A percentile compares a stretch with the other conserved stretches of the same genome.
Conservation (phyloP, 495 filamentous ascomycete genomes). For the Penicillium steckii region DNA sequence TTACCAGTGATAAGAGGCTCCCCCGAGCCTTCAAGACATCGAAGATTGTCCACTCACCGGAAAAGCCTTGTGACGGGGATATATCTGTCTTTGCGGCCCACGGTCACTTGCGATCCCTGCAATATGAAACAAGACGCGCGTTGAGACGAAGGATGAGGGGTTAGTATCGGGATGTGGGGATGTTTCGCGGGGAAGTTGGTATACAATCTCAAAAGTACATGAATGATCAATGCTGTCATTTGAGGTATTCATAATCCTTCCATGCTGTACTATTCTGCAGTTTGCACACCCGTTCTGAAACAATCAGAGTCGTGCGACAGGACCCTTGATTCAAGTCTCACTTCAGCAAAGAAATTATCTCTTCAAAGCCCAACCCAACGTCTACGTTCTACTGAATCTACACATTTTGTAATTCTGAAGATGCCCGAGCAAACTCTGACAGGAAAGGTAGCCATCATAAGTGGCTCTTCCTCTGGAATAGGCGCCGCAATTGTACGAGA, state of each 20-base stretch:
- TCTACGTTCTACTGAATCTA: no score
- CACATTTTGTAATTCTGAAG: background rate
- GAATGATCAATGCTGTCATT: background rate
- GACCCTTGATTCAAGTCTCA: no score
- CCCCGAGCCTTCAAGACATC: no score
- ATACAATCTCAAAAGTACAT: background rate
- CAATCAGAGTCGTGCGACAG: no score
- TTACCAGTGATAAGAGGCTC: no score
- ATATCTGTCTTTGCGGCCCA: no score
- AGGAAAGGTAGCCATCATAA: slow-evolving; percentile 43
- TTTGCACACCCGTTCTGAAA: no score
- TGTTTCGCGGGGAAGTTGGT: background rate
- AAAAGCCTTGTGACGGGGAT: no score
- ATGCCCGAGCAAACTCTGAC: slow-evolving; percentile 29
- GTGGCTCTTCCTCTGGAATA: slow-evolving; percentile 37
- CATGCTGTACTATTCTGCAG: no score
- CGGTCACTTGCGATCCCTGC: background rate
- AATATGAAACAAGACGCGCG: background rate
- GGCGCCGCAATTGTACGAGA: slow-evolving; percentile 37
- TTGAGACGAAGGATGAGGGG: background rate
- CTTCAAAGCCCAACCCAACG: background rate
- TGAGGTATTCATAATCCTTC: no score
- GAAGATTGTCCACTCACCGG: background rate
- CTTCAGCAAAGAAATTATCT: background rate
- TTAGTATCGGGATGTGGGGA: slow-evolving; percentile 10